Base-by-base conservation (phyloP, 2,329 filamentous ascomycete genomes). In the Cladobotryum protrusum region DNA sequence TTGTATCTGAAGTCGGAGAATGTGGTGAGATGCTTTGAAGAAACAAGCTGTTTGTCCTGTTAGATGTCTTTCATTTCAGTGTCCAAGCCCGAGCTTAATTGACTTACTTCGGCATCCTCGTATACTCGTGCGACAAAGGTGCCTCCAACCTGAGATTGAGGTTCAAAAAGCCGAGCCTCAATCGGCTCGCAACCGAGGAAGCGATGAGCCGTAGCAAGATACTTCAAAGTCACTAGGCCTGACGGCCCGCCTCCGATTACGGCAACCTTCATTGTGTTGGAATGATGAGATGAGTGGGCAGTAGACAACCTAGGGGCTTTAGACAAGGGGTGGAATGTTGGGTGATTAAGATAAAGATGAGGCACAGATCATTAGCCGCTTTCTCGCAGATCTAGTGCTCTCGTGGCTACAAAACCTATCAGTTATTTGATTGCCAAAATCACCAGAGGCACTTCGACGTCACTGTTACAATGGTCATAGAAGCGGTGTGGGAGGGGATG, bases 1-100 rank as follows among this genome's bases (percentile, higher is more conserved):
- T 63, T 52, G 12, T 66, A 62, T 5, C 72, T 64, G 48, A 71
- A 71, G 54, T 75, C 72, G 1, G 72, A 75, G 55, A 75, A 76
- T 6, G 67, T 61, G 0, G 72, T 76, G 14, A 77, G 63, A 36
- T 73, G 70, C 52, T 71, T 73, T 3, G 71, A 74, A 1, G 69
- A 72, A 5, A 76, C 72, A 5, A 74, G 62, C 64, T 67, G 40
- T 29, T 45, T 18, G 43, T 14, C 18, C 3, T 35, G 5, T 32
- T 19, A 42, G 39, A 11, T 9, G 3, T 8, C n/a, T 24, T 12
- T 35, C 18, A 14, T 36, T 13, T 12, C 14, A 20, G n/a, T 35
- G 32, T 11, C 6, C n/a, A 18, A 17, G 14, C 4, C 11, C 24
- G 24, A 24, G 7, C 7, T 4, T 24, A 7, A 24, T 4, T 7